Evolutionary conservation across 345 rosid genomes (phyloP).

Genomic region (Populus pruinosa): DNA sequence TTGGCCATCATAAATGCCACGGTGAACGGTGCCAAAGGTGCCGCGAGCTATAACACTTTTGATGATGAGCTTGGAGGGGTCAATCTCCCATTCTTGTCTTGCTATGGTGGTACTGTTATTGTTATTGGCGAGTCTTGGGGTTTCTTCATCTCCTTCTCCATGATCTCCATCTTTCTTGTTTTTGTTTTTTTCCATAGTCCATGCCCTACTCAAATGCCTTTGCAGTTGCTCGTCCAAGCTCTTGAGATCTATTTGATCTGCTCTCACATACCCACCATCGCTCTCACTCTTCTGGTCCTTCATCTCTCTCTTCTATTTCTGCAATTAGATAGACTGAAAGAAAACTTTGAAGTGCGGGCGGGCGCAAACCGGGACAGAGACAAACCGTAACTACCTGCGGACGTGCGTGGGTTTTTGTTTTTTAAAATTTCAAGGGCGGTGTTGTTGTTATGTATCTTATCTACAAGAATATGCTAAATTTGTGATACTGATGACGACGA

Average conservation of each 20-base stretch:
- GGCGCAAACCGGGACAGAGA: neutral
- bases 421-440: neutral
- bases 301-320: neutral
- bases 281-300: conserved; percentile 28
- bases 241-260: conserved; percentile 35
- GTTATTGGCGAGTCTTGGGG: neutral
- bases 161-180: conserved; percentile 13
- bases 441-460: neutral
- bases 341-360: neutral
- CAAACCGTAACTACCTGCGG: neutral
- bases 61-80: conserved; percentile 27
- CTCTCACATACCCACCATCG: conserved; percentile 29
- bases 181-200: conserved; percentile 24
- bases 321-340: neutral
- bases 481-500: neutral
- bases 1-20: conserved; percentile 34
- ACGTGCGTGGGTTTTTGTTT: neutral
- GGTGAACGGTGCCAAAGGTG: conserved; percentile 31
- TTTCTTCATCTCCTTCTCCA: neutral
- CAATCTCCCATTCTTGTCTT: conserved; percentile 35
- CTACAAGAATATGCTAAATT: neutral
- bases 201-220: conserved; percentile 23
- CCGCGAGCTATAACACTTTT: conserved; percentile 35
- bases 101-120: neutral
- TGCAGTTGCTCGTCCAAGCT: conserved; percentile 35